Base-by-base conservation (phyloP, 495 filamentous ascomycete genomes). In the Penicillium soppii region DNA sequence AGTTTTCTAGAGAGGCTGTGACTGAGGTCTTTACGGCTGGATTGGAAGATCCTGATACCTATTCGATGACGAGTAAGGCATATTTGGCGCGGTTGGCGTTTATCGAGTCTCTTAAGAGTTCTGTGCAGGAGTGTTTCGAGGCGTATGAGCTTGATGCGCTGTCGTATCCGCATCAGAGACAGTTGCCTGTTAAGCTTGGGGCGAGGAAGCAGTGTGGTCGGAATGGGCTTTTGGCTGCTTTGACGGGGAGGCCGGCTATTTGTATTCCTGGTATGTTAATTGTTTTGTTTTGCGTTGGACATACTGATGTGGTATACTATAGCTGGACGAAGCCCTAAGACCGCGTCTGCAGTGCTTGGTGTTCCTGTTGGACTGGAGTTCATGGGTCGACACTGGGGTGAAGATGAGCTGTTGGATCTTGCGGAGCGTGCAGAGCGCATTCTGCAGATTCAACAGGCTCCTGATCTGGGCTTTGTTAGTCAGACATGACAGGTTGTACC, bases 321-420 rank as follows among this genome's bases (percentile, higher is more conserved):
- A 70, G 75, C 67, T 16, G 78, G 76, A 0, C 76, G 75, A 46
- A 80, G 75, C 0, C 53, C 72, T 0, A 47, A 68, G 1, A 75
- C 66, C 3, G 47, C 53, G 1, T 66, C 77, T 25, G 82, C 85
- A 15, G 73, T 72, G 0, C 39, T 66, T 6, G 84, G 85, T 12
- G 68, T 87, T 3, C 84, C 85, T 1, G 72, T 87, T 37, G 84
- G 84, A 2, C 74, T 86, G 70, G 84, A 87, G 68, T 76, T 88
- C 44, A 63, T 87, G 52, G 82, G 85, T 0, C 55, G 61, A 52
- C 70, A 70, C 3, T 82, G 77, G 68, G 62, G 42, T 7, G 85
- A 88, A 53, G 70, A 68, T 9, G 66, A 65, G 36, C 44, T 88
- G 50, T 61, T 88, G 15, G 69, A 76, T 27, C 71, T 84, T 16